Conservation (phyloP, 192 early-diverging fungal genomes). For the Backusella mclennaniae region DNA sequence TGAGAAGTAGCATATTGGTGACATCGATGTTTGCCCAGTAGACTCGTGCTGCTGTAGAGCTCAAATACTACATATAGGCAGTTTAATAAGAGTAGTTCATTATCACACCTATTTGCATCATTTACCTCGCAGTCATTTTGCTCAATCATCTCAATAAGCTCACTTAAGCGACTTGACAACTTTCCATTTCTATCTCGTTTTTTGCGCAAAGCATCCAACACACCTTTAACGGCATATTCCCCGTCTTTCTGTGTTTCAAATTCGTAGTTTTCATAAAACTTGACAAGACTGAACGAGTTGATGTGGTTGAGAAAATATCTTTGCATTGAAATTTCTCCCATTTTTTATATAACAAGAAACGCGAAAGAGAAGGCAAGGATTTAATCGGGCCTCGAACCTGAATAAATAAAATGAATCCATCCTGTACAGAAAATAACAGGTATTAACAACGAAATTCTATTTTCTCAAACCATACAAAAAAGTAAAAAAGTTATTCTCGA, state of each 20-base stretch:
- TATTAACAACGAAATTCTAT: no score
- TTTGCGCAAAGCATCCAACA: not conserved
- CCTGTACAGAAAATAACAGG: no score
- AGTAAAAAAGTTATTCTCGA: no score
- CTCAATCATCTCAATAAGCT: not conserved
- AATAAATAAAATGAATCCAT: no score
- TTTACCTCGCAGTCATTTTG: not conserved
- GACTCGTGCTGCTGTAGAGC: not conserved
- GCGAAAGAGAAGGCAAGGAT: no score
- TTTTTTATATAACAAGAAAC: no score
- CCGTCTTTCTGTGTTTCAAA: not conserved
- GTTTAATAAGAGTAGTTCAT: no score
- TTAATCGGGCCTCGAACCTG: no score
- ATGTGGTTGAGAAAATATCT: not conserved
- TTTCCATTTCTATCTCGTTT: not conserved
- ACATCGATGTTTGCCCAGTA: not conserved
- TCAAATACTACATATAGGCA: not conserved
- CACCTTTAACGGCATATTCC: not conserved
- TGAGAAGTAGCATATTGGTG: not conserved
- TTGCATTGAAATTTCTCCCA: no score
- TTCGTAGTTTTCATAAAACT: not conserved
- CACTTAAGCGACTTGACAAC: not conserved
- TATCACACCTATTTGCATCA: not conserved
- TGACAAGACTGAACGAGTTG: not conserved
- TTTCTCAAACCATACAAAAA: no score